Evolutionary conservation across 2,329 filamentous ascomycete genomes (phyloP).

Genomic region (Colletotrichum coccodes): DNA sequence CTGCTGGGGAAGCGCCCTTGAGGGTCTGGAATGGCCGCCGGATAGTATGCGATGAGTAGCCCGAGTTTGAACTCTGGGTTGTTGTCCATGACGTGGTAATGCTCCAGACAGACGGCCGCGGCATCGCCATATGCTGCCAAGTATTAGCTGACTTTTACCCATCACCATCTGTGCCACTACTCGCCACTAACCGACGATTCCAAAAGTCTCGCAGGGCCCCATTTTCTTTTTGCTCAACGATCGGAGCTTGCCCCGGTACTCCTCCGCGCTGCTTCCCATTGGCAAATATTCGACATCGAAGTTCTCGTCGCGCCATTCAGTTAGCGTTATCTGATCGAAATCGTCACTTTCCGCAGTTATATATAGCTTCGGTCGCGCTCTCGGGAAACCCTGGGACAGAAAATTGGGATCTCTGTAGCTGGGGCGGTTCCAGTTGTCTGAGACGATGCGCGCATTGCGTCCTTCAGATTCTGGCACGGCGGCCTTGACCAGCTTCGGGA

Average conservation of each 20-base stretch:
- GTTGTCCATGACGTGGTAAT: constrained; percentile 56
- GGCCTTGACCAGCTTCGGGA: constrained; percentile 42
- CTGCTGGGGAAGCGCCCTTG: constrained; percentile 50
- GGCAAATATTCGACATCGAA: constrained; percentile 55
- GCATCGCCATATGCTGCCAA: constrained; percentile 53
- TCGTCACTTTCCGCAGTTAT: constrained; percentile 53
- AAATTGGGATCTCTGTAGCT: constrained; percentile 54
- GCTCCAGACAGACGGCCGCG: constrained; percentile 53
- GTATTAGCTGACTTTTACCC: not conserved
- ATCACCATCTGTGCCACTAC: not conserved
- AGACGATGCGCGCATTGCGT: constrained; percentile 43
- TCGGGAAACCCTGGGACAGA: constrained; percentile 52
- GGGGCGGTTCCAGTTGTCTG: constrained; percentile 41
- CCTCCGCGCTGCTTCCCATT: constrained; percentile 46
- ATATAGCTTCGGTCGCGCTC: constrained; percentile 50
- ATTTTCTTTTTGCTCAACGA: constrained; percentile 44
- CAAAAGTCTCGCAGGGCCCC: constrained; percentile 54
- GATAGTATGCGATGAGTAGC: constrained; percentile 57
- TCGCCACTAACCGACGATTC: constrained; percentile 49
- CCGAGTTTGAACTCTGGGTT: constrained; percentile 55
- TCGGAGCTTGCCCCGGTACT: constrained; percentile 47
- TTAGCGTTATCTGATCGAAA: constrained; percentile 50
- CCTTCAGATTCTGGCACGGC: constrained; percentile 43
- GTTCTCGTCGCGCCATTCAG: constrained; percentile 53
- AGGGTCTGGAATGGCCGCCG: constrained; percentile 54